Percentiles rank a stretch among this genome's conserved stretches.
Conservation (phyloP, 2,329 filamentous ascomycete species). For the Clarireedia monteithiana region DNA sequence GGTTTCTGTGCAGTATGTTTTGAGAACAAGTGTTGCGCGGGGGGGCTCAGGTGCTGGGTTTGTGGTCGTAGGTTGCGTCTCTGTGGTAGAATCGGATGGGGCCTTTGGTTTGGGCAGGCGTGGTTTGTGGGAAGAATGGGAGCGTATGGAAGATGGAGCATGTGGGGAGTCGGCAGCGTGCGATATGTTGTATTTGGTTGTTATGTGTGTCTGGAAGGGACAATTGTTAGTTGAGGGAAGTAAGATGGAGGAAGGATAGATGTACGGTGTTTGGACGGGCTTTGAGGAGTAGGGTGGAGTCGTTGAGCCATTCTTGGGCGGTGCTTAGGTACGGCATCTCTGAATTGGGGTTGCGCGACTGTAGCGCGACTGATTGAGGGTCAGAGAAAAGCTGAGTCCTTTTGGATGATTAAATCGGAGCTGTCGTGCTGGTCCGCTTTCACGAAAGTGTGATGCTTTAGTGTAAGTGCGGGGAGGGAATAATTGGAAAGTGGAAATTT, state of each 20-base stretch:
- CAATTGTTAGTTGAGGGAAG: conserved; percentile 9
- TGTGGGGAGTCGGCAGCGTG: conserved; percentile 30
- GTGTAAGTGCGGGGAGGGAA: no score
- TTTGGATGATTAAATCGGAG: no score
- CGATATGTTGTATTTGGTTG: conserved; percentile 79
- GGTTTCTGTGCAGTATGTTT: conserved; percentile 78
- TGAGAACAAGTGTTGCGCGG: conserved; percentile 68
- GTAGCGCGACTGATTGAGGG: no score
- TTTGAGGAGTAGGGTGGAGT: conserved; percentile 77
- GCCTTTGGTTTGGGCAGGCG: conserved; percentile 24
- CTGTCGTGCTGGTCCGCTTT: no score
- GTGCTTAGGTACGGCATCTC: conserved; percentile 73
- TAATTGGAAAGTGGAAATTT: background rate
- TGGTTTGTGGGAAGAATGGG: conserved; percentile 13
- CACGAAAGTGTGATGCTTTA: no score
- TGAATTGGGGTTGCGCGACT: conserved; percentile 15
- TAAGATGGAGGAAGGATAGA: conserved; percentile 14
- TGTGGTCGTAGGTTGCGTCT: conserved; percentile 23
- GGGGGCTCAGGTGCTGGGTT: conserved; percentile 39
- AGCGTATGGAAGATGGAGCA: conserved; percentile 16
- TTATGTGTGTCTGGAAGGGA: conserved; percentile 67
- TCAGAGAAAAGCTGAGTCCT: no score
- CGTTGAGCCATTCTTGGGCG: conserved; percentile 84
- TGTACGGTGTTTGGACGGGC: conserved; percentile 77
- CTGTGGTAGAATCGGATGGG: conserved; percentile 24